phyloP scores from a whole-genome alignment of 2,329 filamentous ascomycete genomes.

The Exophiala xenobiotica region DNA sequence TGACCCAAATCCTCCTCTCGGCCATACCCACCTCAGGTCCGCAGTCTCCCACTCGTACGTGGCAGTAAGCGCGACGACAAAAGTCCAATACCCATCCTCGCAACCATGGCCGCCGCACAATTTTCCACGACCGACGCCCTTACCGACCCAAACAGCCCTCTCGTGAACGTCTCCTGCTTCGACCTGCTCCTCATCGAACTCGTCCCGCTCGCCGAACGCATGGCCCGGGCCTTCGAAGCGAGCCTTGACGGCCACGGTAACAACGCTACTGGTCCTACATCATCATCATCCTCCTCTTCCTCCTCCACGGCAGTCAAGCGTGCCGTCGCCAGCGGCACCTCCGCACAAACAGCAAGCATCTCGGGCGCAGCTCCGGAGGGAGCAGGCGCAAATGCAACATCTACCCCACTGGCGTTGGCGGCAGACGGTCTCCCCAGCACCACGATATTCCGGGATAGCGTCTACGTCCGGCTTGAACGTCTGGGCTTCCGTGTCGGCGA shows the following conservation, averaged over 20 bases:
- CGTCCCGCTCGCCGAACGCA: constrained; percentile 86
- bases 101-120: not conserved
- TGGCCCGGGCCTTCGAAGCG: constrained; percentile 56
- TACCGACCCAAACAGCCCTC: constrained; percentile 44
- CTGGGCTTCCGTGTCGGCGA: constrained; percentile 90
- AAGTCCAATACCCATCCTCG: not conserved
- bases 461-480: constrained; percentile 78
- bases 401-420: constrained; percentile 14
- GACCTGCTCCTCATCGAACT: constrained; percentile 96
- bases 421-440: constrained; percentile 36
- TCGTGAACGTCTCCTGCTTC: constrained; percentile 80
- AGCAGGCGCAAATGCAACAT: not conserved
- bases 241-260: constrained; percentile 27
- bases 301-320: constrained; percentile 7
- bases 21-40: no score
- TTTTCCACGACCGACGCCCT: constrained; percentile 1
- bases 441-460: constrained; percentile 81
- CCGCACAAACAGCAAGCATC: no score
- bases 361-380: not conserved
- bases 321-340: not conserved
- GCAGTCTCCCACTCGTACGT: no score
- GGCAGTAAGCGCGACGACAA: not conserved
- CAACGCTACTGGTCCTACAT: no score
- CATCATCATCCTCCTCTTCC: constrained; percentile 5
- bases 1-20: no score